Conservation (phyloP, 768 basidiomycete genomes). For the Pseudohyphozyma bogoriensis region DNA sequence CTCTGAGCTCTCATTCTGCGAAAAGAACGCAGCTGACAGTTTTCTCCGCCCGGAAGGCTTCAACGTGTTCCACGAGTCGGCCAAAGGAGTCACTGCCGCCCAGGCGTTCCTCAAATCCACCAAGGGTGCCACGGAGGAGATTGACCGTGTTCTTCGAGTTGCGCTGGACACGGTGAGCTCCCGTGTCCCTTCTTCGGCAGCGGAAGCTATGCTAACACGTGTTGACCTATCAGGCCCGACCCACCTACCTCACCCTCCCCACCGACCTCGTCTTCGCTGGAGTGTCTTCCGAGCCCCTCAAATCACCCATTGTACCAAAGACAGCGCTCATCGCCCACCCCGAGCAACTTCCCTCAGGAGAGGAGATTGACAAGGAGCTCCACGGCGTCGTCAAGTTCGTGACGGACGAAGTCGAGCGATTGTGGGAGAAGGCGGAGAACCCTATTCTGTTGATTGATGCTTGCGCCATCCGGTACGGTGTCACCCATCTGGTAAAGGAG, state of each 20-base stretch:
- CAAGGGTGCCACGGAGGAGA: conserved; percentile 52
- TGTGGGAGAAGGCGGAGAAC: conserved; percentile 51
- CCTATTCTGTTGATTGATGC: conserved; percentile 67
- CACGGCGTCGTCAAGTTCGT: conserved; percentile 52
- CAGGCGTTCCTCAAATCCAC: conserved; percentile 53
- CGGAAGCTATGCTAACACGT: neutral
- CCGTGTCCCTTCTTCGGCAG: neutral
- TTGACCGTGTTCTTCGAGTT: conserved; percentile 64
- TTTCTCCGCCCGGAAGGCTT: conserved; percentile 54
- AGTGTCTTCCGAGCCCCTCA: conserved; percentile 15
- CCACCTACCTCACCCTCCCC: conserved; percentile 77
- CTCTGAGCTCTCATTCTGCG: neutral
- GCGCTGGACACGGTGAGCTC: conserved; percentile 34
- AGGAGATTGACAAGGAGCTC: conserved; percentile 9
- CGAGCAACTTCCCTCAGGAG: conserved; percentile 15
- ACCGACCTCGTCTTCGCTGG: conserved; percentile 61
- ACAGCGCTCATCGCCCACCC: conserved; percentile 5
- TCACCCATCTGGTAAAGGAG: conserved; percentile 52
- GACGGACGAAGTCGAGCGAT: conserved; percentile 58
- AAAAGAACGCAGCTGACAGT: neutral
- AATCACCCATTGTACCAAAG: conserved; percentile 13
- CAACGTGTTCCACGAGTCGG: conserved; percentile 66
- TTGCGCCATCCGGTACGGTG: conserved; percentile 63
- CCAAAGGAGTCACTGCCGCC: conserved; percentile 61
- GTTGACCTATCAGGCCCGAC: conserved; percentile 51